Base-by-base conservation (phyloP, 805 yeast species). In the Hanseniaspora lachancei region DNA sequence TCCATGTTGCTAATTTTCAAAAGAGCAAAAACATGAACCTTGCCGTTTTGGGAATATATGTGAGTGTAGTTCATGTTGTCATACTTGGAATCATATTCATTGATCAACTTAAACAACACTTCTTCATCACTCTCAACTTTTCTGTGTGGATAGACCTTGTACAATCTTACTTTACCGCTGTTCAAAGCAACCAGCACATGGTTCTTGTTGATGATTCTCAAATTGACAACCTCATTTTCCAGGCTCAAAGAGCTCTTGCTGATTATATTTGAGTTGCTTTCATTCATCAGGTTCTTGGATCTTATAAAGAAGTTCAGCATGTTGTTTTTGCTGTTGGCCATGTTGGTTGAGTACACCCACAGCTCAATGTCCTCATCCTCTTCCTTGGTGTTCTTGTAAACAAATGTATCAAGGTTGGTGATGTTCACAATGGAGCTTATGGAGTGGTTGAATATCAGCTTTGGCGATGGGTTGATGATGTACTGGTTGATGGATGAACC, bases 391-490 rank as follows among this genome's bases (percentile, higher is more conserved):
- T 55, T 49, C 20, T 59, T 55, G 12, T 46, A 50, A 35, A 60
- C 60, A 9, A 59, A 58, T 12, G 61, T 64, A 51, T 64, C 62
- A 42, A 67, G 68, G 1, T 70, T 67, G n/a, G 68, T 65, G 16
- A 68, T 65, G 40, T 62, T 59, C 40, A 63, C 64, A 3, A 69
- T 68, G 5, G 71, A 66, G 29, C 71, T 69, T 20, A 68, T 66
- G 16, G 72, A 63, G 23, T 62, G 57, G 53, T 64, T 66, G 36
- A 62, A 63, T 3, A 65, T 60, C n/a, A 67, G 57, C 50, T 64
- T 68, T 20, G 72, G 72, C 1, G 71, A 66, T 34, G 72, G 72
- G 54, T 68, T 68, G 16, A 68, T 61, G 10, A 68, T 57, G 57
- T 65, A 68, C 56, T 68, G 69, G 16, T 67, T 63, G 27, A 68